Base-by-base conservation (phyloP, 1,139 yeast genomes). In the Debaryomyces psychrophilus region DNA sequence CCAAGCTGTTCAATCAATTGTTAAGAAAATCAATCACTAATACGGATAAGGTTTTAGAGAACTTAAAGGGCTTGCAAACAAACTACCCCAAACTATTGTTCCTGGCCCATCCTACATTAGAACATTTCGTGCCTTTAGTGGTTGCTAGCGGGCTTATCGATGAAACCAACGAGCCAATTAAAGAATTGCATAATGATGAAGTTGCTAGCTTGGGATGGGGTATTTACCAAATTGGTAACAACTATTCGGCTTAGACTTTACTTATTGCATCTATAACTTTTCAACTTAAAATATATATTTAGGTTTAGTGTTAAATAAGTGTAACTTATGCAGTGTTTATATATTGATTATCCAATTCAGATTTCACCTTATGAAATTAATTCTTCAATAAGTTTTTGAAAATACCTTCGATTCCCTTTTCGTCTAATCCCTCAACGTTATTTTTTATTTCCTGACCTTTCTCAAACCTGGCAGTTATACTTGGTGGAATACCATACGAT, bases 21-120 rank as follows among this genome's bases (percentile, higher is more conserved):
- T 58, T 85, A 12, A 67, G 68, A 2, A 54, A 60, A 1, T 69
- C 73, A 8, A 55, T 82, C 48, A 53, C 55, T 37, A 37, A 57
- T 44, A 49, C 67, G 39, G 51, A 62, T 17, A 53, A 60, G 31
- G 48, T 59, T 49, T 50, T 72, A 48, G 56, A 62, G 31, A 54
- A 61, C 43, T 60, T 80, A 43, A 57, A 69, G 39, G 55, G 63
- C 34, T 49, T 79, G 43, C 60, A 74, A 47, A 43, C 57, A 15
- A 58, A 62, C 15, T 56, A 68, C 48, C 55, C 51, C 3, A 56
- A 60, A 11, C 62, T 85, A 25, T 68, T 83, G 43, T 61, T 62
- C 39, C 58, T 62, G 28, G 85, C 93, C 0, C 95, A 87, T 62
- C 95, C 95, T 5, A 80, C 90, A 0, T 68, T 82, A 41, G 95